A percentile compares a stretch with the other conserved stretches of the same genome.
phyloP scores from a whole-genome alignment of 169 alveolate genomes.

The Theileria parva region DNA sequence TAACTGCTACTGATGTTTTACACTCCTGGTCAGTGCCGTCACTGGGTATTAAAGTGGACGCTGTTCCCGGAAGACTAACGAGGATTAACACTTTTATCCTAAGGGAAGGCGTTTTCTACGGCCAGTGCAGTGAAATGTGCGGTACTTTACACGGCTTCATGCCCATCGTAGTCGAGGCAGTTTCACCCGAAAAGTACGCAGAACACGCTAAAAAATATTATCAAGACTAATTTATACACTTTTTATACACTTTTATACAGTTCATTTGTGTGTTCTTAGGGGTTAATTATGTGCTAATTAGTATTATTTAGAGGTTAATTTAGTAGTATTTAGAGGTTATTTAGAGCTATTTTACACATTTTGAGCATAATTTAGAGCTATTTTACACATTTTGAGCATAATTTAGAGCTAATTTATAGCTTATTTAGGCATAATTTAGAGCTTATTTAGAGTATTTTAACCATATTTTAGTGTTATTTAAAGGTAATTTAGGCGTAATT shows the following conservation, averaged over 20 bases:
- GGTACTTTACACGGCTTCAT: constrained; percentile 90
- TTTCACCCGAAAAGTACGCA: constrained; percentile 86
- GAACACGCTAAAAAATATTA: constrained; percentile 91
- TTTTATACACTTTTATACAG: background rate
- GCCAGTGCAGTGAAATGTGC: constrained; percentile 89
- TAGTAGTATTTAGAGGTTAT: background rate
- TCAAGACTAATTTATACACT: constrained; percentile 62
- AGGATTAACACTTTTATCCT: constrained; percentile 84
- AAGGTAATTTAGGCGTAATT: too few relatives aligned
- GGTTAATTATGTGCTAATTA: background rate
- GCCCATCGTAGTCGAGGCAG: constrained; percentile 91
- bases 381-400: too few relatives aligned
- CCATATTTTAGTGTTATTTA: too few relatives aligned
- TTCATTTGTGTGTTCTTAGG: too few relatives aligned
- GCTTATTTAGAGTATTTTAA: too few relatives aligned
- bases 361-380: too few relatives aligned
- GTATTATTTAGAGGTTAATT: background rate
- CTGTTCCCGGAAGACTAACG: constrained; percentile 86
- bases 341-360: too few relatives aligned
- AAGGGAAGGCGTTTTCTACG: constrained; percentile 91
- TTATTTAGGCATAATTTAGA: too few relatives aligned
- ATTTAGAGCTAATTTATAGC: too few relatives aligned
- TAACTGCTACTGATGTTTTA: constrained; percentile 84
- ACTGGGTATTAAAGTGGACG: constrained; percentile 89
- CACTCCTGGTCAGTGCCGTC: constrained; percentile 83